Evolutionary conservation across 768 basidiomycete species (phyloP), one percentile per base, ranked within the genome.

Genomic region (Tubosaeta sp.): DNA sequence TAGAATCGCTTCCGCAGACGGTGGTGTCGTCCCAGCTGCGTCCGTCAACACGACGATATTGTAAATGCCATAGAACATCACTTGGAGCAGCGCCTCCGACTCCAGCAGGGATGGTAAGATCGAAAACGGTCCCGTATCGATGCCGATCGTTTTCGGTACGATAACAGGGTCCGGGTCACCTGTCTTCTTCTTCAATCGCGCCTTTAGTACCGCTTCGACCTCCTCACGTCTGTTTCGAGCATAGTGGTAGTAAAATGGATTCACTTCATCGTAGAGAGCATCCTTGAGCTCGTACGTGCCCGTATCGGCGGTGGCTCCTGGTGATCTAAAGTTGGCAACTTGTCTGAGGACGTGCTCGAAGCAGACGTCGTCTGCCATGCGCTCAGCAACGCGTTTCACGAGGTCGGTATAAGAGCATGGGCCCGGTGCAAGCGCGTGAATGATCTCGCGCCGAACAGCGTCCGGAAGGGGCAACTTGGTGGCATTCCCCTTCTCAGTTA

Each of bases 181-280:
- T 0, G 77, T 79, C 58, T 75, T 76, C 74, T 85, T 88, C 75
- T 80, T 85, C 47, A 85, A 59, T 41, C 90, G 77, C 44, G 76
- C 79, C 54, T 82, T 77, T 44, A 95, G 72, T 5, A 88, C 79
- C 38, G 76, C 81, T 62, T 94, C 92, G 25, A 92, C 95, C 65
- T 94, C 91, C 61, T 95, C 91, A 37, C 94, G 81, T 59, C 91
- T 86, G 71, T 98, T 98, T 37, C 95, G 79, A 14, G 91, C 87
- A 67, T 97, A 97, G 65, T 97, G 95, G 64, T 88, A 90, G 74
- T 95, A 97, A 72, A 94, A 97, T 0, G 95, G 94, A 61, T 97
- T 89, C 57, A 97, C 88, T 57, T 97, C 89, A 55, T 85, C 86
- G 67, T 83, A 93, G 17, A 74, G 76, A 59, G 87, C 88, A 43